Evolutionary conservation across 83 land plant species (phyloP).

Genomic region (Diphasiastrum complanatum): DNA sequence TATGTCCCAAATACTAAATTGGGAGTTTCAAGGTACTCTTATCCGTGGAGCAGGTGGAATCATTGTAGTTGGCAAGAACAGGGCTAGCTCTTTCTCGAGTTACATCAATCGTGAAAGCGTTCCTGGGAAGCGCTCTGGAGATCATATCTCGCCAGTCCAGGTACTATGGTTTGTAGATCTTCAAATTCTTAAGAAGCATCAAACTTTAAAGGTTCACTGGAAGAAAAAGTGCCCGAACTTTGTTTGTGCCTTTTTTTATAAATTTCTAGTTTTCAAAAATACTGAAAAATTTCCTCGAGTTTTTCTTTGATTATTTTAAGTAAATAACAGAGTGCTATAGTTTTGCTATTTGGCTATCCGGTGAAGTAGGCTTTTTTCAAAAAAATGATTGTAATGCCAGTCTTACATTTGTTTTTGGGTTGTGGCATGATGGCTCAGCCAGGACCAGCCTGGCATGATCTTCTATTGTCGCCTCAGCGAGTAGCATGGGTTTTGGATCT

Average conservation of each 20-base stretch:
- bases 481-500: constrained; percentile 68
- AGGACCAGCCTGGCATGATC: constrained; percentile 82
- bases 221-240: background rate
- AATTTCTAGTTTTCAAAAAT: too few relatives aligned
- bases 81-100: constrained; percentile 40
- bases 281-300: too few relatives aligned
- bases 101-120: constrained; percentile 31
- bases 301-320: too few relatives aligned
- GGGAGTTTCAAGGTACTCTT: constrained; percentile 64
- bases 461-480: constrained; percentile 61
- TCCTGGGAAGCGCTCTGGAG: constrained; percentile 41
- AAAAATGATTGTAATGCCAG: too few relatives aligned
- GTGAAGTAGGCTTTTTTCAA: constrained; percentile 4
- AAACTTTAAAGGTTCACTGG: background rate
- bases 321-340: too few relatives aligned
- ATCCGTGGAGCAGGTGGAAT: constrained; percentile 28
- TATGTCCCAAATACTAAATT: constrained; percentile 88
- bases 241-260: background rate
- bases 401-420: background rate
- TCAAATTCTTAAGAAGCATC: background rate
- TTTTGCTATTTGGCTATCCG: background rate
- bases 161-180: constrained; percentile 33
- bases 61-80: constrained; percentile 27
- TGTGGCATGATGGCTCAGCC: constrained; percentile 48
- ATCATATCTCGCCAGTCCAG: constrained; percentile 45